Percentiles rank a stretch among this genome's conserved stretches.
phyloP scores from a whole-genome alignment of 768 basidiomycete species.

The Cantharellus cinnabarinus region DNA sequence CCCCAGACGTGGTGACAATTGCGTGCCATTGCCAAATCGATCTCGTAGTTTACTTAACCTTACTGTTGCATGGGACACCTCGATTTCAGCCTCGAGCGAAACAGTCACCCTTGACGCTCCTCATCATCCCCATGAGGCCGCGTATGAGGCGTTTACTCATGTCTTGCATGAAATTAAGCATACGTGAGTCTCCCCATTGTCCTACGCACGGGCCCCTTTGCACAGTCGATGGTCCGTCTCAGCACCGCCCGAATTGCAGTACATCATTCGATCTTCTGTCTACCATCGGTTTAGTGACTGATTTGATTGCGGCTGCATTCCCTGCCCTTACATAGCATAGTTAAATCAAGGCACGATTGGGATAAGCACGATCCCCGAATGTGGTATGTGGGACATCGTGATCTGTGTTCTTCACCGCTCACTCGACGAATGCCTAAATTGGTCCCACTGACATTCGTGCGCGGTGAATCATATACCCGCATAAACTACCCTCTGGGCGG shows the following conservation, averaged over 20 bases:
- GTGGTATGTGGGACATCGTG: slow-evolving; percentile 23
- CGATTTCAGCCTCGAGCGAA: slow-evolving; percentile 32
- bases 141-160: slow-evolving; percentile 42
- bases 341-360: slow-evolving; percentile 49
- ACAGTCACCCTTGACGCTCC: slow-evolving; percentile 34
- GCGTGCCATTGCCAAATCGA: no score
- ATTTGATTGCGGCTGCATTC: not conserved
- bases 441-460: not conserved
- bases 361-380: slow-evolving; percentile 49
- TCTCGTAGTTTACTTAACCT: no score
- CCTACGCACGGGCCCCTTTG: not conserved
- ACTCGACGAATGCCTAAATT: not conserved
- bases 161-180: slow-evolving; percentile 36
- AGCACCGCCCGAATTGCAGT: not conserved
- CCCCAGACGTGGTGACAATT: no score
- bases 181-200: slow-evolving; percentile 14
- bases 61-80: no score
- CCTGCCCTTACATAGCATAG: slow-evolving; percentile 16
- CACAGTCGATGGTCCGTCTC: not conserved
- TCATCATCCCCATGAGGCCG: slow-evolving; percentile 38
- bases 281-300: not conserved
- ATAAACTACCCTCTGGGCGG: no score
- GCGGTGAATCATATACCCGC: not conserved
- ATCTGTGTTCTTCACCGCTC: not conserved
- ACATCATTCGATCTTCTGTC: not conserved